phyloP scores from a whole-genome alignment of 139 green algal species.

The Haematococcus sp. region DNA sequence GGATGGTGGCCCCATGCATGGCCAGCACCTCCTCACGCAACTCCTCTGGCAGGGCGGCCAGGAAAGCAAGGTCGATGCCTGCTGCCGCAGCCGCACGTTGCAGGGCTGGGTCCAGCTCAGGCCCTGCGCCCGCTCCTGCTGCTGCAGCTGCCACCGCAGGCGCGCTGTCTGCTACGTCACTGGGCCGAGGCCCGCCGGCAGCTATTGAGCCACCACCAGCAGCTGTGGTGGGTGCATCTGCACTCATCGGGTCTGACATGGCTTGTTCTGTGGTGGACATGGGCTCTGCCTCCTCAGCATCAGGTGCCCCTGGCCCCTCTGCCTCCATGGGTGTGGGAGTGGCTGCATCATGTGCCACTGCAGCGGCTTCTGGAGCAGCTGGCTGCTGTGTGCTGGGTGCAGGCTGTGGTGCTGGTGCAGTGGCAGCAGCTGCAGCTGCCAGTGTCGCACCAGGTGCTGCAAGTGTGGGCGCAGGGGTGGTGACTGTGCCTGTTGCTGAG shows the following conservation, averaged over 20 bases:
- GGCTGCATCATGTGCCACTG: not conserved
- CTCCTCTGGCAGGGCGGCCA: constrained; percentile 72
- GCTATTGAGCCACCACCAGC: not conserved
- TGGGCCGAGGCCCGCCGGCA: constrained; percentile 1
- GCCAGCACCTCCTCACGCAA: constrained; percentile 63
- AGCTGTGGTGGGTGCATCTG: not conserved
- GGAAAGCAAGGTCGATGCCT: constrained; percentile 77
- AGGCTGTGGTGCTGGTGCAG: not conserved
- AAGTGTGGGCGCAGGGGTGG: not conserved
- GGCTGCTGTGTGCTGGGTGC: not conserved
- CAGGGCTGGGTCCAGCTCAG: constrained; percentile 19
- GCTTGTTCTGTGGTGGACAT: too few relatives aligned
- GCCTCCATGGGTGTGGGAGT: constrained; percentile 2
- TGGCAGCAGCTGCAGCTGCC: not conserved
- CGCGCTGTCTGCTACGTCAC: not conserved
- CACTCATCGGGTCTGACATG: constrained; percentile 22
- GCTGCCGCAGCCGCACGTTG: constrained; percentile 28
- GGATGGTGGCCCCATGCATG: constrained; percentile 44
- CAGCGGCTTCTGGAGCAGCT: not conserved
- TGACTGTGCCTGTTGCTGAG: not conserved
- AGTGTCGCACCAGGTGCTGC: constrained; percentile 11
- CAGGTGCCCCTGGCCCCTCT: not conserved
- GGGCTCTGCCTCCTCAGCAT: not conserved
- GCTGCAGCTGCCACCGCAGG: constrained; percentile 8
- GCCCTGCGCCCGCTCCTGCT: constrained; percentile 3